Conservation (phyloP, 1,284 basidiomycete genomes). For the Abortiporus biennis region DNA sequence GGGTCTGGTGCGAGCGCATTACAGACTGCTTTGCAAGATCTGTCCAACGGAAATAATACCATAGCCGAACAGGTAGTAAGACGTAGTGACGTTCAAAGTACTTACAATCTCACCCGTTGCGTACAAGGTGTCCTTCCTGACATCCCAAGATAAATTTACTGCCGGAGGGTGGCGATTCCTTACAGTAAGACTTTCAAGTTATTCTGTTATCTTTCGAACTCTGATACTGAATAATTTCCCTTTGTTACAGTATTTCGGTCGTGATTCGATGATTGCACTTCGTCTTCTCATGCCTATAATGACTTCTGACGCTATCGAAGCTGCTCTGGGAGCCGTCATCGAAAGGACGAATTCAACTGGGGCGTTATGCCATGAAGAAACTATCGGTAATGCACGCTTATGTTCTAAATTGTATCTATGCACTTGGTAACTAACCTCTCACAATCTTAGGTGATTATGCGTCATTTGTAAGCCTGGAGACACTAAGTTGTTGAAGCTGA, state of each 20-base stretch:
- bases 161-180: constrained; percentile 41
- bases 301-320: constrained; percentile 32
- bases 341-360: constrained; percentile 33
- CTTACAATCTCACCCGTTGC: neutral
- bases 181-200: constrained; percentile 16
- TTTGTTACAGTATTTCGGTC: constrained; percentile 26
- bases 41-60: constrained; percentile 20
- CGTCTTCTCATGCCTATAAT: constrained; percentile 33
- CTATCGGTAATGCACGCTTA: constrained; percentile 27
- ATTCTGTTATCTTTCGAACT: neutral
- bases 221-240: too few relatives aligned
- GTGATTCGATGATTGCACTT: constrained; percentile 37
- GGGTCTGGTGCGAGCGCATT: constrained; percentile 20
- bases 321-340: constrained; percentile 35
- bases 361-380: constrained; percentile 39
- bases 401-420: too few relatives aligned
- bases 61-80: constrained; percentile 29
- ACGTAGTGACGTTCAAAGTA: constrained; percentile 10
- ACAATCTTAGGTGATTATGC: constrained; percentile 3
- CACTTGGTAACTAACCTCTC: neutral
- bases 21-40: constrained; percentile 21
- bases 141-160: constrained; percentile 30
- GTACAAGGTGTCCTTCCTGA: constrained; percentile 20
- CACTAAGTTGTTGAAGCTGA: neutral
- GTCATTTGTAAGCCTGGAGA: constrained; percentile 1